A percentile compares a stretch with the other conserved stretches of the same genome.
Conservation (phyloP, 1,139 yeast species). For the Eremothecium sinecaudum region DNA sequence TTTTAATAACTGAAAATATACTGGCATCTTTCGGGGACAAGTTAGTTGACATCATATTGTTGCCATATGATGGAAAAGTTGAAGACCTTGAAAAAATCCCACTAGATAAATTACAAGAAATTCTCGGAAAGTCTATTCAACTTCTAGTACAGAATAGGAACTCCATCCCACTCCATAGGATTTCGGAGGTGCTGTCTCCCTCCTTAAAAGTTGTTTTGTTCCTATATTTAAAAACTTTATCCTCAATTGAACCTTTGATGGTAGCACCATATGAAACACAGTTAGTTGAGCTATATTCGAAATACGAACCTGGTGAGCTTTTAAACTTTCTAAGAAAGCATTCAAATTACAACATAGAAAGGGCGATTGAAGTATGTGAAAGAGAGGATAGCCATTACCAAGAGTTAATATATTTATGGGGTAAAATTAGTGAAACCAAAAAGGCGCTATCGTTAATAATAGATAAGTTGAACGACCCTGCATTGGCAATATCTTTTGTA, state of each 20-base stretch:
- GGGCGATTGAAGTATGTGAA: slow-evolving; percentile 60
- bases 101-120: slow-evolving; percentile 35
- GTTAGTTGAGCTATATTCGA: slow-evolving; percentile 54
- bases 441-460: slow-evolving; percentile 70
- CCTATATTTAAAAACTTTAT: slow-evolving; percentile 49
- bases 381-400: slow-evolving; percentile 40
- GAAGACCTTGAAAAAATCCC: slow-evolving; percentile 32
- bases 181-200: slow-evolving; percentile 42
- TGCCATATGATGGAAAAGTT: slow-evolving; percentile 34
- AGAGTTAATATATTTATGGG: slow-evolving; percentile 74
- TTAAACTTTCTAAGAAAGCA: slow-evolving; percentile 45
- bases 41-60: slow-evolving; percentile 45
- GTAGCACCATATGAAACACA: slow-evolving; percentile 55
- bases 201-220: slow-evolving; percentile 48
- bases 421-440: slow-evolving; percentile 72
- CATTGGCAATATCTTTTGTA: slow-evolving; percentile 74
- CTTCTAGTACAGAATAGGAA: slow-evolving; percentile 57
- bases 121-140: slow-evolving; percentile 40
- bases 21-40: slow-evolving; percentile 41
- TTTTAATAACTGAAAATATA: slow-evolving; percentile 55
- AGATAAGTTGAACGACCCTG: slow-evolving; percentile 67
- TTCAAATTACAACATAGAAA: slow-evolving; percentile 53
- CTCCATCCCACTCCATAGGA: slow-evolving; percentile 46
- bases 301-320: slow-evolving; percentile 42
- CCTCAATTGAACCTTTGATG: slow-evolving; percentile 44